Evolutionary conservation across 2,329 filamentous ascomycete genomes (phyloP).

Genomic region (Biscogniauxia marginata): DNA sequence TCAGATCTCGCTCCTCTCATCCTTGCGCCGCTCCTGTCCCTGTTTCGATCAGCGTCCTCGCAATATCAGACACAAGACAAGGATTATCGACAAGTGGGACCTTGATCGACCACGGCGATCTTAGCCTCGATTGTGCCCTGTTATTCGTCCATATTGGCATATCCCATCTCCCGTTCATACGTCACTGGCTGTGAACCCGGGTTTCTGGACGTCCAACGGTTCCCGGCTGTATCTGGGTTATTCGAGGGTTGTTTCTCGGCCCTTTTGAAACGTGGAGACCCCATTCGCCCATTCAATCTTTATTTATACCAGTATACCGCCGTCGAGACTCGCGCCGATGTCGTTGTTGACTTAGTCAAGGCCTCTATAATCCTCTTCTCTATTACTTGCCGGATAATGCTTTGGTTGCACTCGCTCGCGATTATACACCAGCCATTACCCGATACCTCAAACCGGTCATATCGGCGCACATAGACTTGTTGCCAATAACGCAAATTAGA

Average conservation of each 20-base stretch:
- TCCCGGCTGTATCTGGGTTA: background rate
- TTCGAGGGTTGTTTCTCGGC: too few relatives aligned
- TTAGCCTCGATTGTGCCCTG: conserved; percentile 3
- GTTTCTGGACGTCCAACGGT: background rate
- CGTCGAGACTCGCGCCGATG: background rate
- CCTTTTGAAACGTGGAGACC: too few relatives aligned
- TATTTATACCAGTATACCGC: background rate
- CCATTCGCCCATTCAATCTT: conserved; percentile 1
- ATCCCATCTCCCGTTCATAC: conserved; percentile 6
- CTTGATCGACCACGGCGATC: conserved; percentile 7
- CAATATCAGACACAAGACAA: conserved; percentile 9
- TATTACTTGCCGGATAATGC: conserved; percentile 12
- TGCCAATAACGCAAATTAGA: background rate
- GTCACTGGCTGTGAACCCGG: conserved; percentile 7
- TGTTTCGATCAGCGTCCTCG: conserved; percentile 5
- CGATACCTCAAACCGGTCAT: background rate
- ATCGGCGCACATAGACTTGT: background rate
- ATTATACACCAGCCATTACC: background rate
- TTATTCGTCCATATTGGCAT: too few relatives aligned
- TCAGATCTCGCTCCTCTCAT: conserved; percentile 4
- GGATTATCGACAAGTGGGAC: conserved; percentile 7
- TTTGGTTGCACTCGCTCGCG: background rate
- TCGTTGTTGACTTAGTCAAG: background rate
- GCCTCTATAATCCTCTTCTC: conserved; percentile 2
- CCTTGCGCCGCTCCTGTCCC: conserved; percentile 8